A percentile compares a stretch with the other conserved stretches of the same genome.
Evolutionary conservation across 441 rosid species (phyloP).

Genomic region (Populus hybrid): DNA sequence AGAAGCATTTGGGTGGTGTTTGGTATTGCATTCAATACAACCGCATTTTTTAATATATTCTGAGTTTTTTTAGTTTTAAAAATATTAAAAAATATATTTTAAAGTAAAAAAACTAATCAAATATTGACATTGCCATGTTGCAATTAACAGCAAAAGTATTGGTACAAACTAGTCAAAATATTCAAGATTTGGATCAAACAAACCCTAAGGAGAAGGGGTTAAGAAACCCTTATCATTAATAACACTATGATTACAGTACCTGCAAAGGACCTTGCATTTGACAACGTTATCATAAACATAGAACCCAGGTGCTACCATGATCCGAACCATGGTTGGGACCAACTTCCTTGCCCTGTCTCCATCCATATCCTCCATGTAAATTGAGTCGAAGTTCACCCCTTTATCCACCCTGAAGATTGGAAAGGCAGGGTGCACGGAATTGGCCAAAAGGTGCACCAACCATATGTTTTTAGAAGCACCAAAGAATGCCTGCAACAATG

Average conservation of each 20-base stretch:
- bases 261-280: constrained; percentile 90
- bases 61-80: too few species aligned
- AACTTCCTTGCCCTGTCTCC: constrained; percentile 58
- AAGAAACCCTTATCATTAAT: constrained; percentile 24
- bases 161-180: constrained; percentile 1
- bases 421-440: constrained; percentile 74
- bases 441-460: constrained; percentile 85
- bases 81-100: too few species aligned
- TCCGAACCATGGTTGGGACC: constrained; percentile 53
- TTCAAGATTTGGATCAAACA: not conserved
- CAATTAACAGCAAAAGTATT: not conserved
- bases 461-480: constrained; percentile 82
- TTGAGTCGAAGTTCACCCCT: constrained; percentile 53
- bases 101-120: too few species aligned
- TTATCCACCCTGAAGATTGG: constrained; percentile 74
- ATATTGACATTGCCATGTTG: constrained; percentile 3
- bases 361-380: constrained; percentile 90
- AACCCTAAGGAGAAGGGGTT: constrained; percentile 28
- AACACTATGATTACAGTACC: constrained; percentile 33
- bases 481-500: constrained; percentile 74
- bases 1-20: too few species aligned
- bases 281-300: constrained; percentile 77
- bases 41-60: too few species aligned
- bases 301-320: constrained; percentile 92
- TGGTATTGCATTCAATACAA: too few species aligned